These are phyloP conservation scores for Clathrus columnatus DNA, from an alignment of 768 basidiomycete genomes.

Conservation along the genomic window DNA sequence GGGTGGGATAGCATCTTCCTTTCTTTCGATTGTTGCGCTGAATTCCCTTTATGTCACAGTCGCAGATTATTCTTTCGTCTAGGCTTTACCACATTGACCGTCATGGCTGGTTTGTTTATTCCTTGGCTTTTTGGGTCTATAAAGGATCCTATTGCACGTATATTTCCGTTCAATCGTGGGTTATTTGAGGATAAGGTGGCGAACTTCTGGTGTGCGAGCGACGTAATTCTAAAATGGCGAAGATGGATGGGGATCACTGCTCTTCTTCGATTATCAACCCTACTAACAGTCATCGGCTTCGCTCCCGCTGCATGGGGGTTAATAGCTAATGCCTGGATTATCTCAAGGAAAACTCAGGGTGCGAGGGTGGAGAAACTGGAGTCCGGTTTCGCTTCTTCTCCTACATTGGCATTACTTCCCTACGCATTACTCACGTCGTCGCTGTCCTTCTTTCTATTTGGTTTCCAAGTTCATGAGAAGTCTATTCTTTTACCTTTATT, in stretches of 20 bases:
- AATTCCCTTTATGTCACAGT: conserved; percentile 21
- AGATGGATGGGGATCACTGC: conserved; percentile 34
- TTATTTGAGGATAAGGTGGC: conserved; percentile 95
- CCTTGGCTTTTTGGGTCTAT: conserved; percentile 65
- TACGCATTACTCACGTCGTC: conserved; percentile 74
- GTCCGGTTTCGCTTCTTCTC: conserved; percentile 26
- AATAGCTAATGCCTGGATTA: conserved; percentile 28
- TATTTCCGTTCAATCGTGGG: conserved; percentile 88
- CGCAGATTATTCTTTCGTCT: conserved; percentile 56
- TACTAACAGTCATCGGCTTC: conserved; percentile 64
- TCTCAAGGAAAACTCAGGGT: not conserved
- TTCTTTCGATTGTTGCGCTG: not conserved
- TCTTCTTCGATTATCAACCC: conserved; percentile 59
- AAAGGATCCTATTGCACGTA: conserved; percentile 61
- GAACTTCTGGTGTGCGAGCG: conserved; percentile 94
- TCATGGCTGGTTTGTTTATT: conserved; percentile 64
- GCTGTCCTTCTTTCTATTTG: conserved; percentile 92
- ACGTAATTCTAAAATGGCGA: conserved; percentile 84
- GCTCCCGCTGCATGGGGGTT: conserved; percentile 47
- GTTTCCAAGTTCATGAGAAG: conserved; percentile 96
- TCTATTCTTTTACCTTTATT: conserved; percentile 79
- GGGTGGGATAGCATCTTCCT: conserved; percentile 45
- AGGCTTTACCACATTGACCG: conserved; percentile 46
- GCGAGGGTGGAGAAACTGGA: not conserved
- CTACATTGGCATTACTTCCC: conserved; percentile 62